Base-by-base conservation (phyloP, 352 stramenopile species). In the Albugo candida region DNA sequence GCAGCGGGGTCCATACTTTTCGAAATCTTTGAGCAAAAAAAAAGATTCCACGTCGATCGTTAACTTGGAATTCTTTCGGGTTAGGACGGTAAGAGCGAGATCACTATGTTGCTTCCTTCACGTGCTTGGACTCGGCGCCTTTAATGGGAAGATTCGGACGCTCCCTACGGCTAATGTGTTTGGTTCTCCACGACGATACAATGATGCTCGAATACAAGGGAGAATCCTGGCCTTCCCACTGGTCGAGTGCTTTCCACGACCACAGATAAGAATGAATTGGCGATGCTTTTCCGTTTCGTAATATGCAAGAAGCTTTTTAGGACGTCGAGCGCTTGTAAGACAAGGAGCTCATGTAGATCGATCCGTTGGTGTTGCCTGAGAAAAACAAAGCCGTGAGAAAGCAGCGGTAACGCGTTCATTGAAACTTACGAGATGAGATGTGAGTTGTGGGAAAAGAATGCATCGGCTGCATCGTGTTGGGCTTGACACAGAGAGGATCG, bases 241-340 rank as follows among this genome's bases (percentile, higher is more conserved):
- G 49, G 74, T 59, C 31, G 72, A 84, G 61, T 84, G 72, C 47
- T 81, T 60, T 3, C 72, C 72, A 5, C 77, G 60, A 21, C 72
- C 72, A 36, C 63, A 73, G 35, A 84, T 81, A 38, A 84, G 49
- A 14, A 70, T 51, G 38, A 68, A 84, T 12, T 65, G 63, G 14
- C 67, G 69, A 46, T 82, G 79, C 21, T 66, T 69, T 41, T 78
- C 62, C 16, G 55, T 35, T 13, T 69, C 58, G 53, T 68, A 82
- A 16, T 77, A 71, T 20, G 68, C 65, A 40, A 84, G 69, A 8
- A 68, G 59, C 46, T 81, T 67, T 24, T 64, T 60, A 60, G 56
- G 11, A 84, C 59, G 50, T 69, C 71, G 4, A 81, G 54, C 34
- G 69, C 59, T 48, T 84, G 65, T 56, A 81, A 66, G 24, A 84